phyloP scores from a whole-genome alignment of 2,329 filamentous ascomycete species.

The Diplocarpon mali region DNA sequence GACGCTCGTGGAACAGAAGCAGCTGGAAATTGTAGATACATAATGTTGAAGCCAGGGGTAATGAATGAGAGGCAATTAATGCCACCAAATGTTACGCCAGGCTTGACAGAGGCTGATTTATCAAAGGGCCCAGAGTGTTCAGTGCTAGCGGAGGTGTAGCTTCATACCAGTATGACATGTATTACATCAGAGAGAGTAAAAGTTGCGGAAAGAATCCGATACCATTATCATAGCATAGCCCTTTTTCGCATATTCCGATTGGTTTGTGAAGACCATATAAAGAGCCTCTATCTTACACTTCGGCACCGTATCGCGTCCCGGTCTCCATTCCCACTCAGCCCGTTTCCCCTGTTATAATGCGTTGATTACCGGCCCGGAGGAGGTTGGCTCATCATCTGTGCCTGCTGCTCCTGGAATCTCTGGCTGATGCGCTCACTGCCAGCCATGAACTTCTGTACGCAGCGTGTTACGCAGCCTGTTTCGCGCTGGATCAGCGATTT shows the following conservation, averaged over 20 bases:
- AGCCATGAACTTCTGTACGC: constrained; percentile 94
- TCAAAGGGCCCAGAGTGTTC: too few relatives aligned
- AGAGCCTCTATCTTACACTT: constrained; percentile 8
- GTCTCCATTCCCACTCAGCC: neutral
- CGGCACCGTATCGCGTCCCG: neutral
- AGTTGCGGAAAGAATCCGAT: constrained; percentile 1
- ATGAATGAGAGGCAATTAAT: too few relatives aligned
- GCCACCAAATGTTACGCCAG: too few relatives aligned
- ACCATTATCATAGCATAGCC: constrained; percentile 2
- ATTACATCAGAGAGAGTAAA: too few relatives aligned
- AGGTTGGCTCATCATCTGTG: constrained; percentile 38
- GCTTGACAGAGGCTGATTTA: too few relatives aligned
- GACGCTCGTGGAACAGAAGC: too few relatives aligned
- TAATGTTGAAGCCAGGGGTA: too few relatives aligned
- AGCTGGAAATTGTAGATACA: too few relatives aligned
- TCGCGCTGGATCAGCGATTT: constrained; percentile 85
- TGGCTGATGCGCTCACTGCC: constrained; percentile 81
- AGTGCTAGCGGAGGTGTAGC: too few relatives aligned
- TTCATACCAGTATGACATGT: too few relatives aligned
- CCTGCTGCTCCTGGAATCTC: constrained; percentile 68
- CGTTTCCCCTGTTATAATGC: neutral
- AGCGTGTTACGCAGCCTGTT: constrained; percentile 84
- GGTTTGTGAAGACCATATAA: constrained; percentile 4
- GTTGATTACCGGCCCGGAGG: constrained; percentile 21
- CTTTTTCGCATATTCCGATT: neutral